A percentile compares a stretch with the other conserved stretches of the same genome.
phyloP scores from a whole-genome alignment of 2,329 filamentous ascomycete species.

The Fusarium begoniae region DNA sequence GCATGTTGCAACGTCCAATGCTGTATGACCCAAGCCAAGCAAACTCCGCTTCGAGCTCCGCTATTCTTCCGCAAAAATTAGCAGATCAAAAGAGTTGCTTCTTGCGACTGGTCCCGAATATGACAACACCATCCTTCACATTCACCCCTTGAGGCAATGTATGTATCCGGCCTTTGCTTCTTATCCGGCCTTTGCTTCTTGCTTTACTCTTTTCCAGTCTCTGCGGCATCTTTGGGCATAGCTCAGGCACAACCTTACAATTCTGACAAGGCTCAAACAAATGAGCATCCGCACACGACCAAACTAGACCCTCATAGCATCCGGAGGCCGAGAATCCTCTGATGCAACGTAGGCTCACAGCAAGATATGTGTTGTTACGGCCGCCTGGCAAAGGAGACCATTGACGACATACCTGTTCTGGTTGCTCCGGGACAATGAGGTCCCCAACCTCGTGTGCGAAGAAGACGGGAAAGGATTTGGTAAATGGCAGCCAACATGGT shows the following conservation, averaged over 20 bases:
- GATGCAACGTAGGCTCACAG: not conserved
- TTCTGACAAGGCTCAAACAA: not conserved
- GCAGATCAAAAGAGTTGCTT: not conserved
- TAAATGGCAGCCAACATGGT: not conserved
- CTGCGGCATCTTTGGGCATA: not conserved
- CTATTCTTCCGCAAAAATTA: not conserved
- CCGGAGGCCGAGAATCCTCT: not conserved
- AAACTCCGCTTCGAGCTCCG: not conserved
- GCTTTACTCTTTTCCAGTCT: not conserved
- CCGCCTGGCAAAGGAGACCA: not conserved
- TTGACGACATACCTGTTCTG: not conserved
- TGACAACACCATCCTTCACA: not conserved
- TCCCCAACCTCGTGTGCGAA: not conserved
- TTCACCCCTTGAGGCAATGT: not conserved
- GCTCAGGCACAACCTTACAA: not conserved
- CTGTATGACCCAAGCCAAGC: too few species aligned
- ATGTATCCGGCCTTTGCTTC: not conserved
- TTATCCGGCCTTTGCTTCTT: too few species aligned
- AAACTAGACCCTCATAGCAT: not conserved
- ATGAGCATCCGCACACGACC: not conserved
- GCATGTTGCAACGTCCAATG: not conserved
- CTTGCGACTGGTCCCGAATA: not conserved
- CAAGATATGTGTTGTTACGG: not conserved
- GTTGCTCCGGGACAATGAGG: not conserved
- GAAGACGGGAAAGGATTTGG: not conserved